A percentile compares a stretch with the other conserved stretches of the same genome.
Evolutionary conservation across 306 rosid genomes (phyloP).

Genomic region (Quercus engelmannii): DNA sequence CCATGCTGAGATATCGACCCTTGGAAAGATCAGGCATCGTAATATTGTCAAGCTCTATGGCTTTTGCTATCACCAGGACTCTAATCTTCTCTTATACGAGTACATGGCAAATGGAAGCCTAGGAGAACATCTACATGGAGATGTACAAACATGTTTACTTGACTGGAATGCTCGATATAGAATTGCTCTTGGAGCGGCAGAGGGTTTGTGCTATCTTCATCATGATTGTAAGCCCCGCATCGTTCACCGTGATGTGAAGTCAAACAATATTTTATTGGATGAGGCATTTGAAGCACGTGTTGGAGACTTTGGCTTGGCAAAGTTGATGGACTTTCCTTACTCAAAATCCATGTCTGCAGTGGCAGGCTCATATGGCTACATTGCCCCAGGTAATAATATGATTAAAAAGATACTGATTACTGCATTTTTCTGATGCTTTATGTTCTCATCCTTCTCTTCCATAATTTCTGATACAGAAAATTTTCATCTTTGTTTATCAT

Average conservation of each 20-base stretch:
- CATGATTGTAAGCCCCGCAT: constrained; percentile 82
- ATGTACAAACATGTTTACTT: constrained; percentile 30
- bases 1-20: constrained; percentile 80
- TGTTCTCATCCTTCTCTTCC: not conserved
- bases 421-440: not conserved
- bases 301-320: constrained; percentile 93
- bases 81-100: constrained; percentile 77
- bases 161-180: constrained; percentile 68
- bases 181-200: constrained; percentile 87
- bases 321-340: constrained; percentile 62
- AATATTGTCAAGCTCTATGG: constrained; percentile 88
- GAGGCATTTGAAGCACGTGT: constrained; percentile 66
- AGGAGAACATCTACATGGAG: constrained; percentile 82
- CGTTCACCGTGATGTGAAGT: constrained; percentile 83
- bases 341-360: constrained; percentile 87
- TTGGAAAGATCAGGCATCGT: constrained; percentile 85
- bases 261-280: constrained; percentile 81
- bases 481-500: not conserved
- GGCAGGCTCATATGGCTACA: constrained; percentile 87
- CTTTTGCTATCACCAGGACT: constrained; percentile 75
- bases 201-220: constrained; percentile 83
- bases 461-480: not conserved
- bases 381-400: constrained; percentile 69
- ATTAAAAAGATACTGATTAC: not conserved
- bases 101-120: constrained; percentile 89